Base-by-base conservation (phyloP, 2,329 filamentous ascomycete genomes). In the Penicillium oxalicum region DNA sequence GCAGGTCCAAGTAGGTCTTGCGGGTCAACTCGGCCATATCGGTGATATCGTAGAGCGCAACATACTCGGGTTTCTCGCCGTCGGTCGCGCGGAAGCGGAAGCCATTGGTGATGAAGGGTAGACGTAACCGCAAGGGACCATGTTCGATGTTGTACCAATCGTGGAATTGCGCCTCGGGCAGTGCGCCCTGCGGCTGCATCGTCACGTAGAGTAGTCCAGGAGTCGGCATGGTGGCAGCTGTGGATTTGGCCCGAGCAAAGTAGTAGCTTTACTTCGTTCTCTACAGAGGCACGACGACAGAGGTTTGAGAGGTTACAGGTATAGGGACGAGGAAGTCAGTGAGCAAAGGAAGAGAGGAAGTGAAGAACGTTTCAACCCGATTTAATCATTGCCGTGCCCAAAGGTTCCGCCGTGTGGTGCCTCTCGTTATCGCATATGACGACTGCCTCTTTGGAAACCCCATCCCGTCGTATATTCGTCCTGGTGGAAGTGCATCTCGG, bases 71-170 rank as follows among this genome's bases (percentile, higher is more conserved):
- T 54, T 73, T 64, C 45, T 74, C 68, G 60, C 53, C 65, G 65
- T 91, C 87, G 12, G 73, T 79, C 7, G 87, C 85, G 26, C 77
- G 78, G 71, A 90, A 95, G 38, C 89, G 84, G 59, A 93, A 84
- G 50, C 89, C 89, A 66, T 88, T 93, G 57, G 72, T 66, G 64
- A 91, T 83, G 60, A 86, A 83, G 4, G 87, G 81, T 11, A 94
- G 73, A 42, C 88, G 84, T 5, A 94, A 79, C 41, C 89, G 85
- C 12, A 83, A 81, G 13, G 89, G 89, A 46, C 89, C 89, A 71
- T 95, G 89, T 73, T 95, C 89, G 69, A 90, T 93, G 74, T 94
- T 91, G 75, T 95, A 95, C 87, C 88, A 91, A 66, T 94, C 88
- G 69, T 94, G 86, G 71, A 95, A 94, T 61, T 87, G 82, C 53